phyloP scores from a whole-genome alignment of 768 basidiomycete genomes.

The Thelephora ganbajun region DNA sequence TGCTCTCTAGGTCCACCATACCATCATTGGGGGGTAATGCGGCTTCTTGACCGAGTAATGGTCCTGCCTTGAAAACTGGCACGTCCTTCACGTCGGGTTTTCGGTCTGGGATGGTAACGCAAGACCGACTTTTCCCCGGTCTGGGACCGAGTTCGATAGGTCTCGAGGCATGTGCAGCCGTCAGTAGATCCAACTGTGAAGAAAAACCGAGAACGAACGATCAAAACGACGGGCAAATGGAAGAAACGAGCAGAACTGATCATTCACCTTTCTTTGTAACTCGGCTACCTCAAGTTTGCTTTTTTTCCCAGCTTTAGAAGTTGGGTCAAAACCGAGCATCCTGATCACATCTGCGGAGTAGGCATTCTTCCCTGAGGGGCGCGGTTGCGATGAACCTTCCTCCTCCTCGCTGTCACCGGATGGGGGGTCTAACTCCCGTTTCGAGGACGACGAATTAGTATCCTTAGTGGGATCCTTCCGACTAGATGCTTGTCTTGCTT shows the following conservation, averaged over 20 bases:
- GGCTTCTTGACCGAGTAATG: conserved; percentile 5
- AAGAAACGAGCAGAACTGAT: neutral
- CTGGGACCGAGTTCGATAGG: conserved; percentile 47
- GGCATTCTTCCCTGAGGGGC: conserved; percentile 23
- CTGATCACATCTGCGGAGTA: conserved; percentile 60
- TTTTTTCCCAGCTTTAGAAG: conserved; percentile 35
- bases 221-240: neutral
- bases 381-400: conserved; percentile 4
- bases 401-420: conserved; percentile 9
- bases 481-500: conserved; percentile 9
- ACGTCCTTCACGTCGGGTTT: conserved; percentile 4
- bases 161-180: conserved; percentile 34
- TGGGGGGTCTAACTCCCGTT: conserved; percentile 4
- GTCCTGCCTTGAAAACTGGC: conserved; percentile 5
- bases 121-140: conserved; percentile 34
- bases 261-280: conserved; percentile 44
- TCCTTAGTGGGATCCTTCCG: conserved; percentile 8
- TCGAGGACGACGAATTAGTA: conserved; percentile 10
- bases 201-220: neutral
- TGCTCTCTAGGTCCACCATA: conserved; percentile 16
- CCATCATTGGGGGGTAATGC: conserved; percentile 1
- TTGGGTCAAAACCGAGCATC: conserved; percentile 70
- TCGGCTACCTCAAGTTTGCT: conserved; percentile 22
- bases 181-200: conserved; percentile 40
- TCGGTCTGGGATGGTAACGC: conserved; percentile 40